Percentiles rank a stretch among this genome's conserved stretches.
phyloP scores from a whole-genome alignment of 75 land plant genomes.

The Larix kaempferi region DNA sequence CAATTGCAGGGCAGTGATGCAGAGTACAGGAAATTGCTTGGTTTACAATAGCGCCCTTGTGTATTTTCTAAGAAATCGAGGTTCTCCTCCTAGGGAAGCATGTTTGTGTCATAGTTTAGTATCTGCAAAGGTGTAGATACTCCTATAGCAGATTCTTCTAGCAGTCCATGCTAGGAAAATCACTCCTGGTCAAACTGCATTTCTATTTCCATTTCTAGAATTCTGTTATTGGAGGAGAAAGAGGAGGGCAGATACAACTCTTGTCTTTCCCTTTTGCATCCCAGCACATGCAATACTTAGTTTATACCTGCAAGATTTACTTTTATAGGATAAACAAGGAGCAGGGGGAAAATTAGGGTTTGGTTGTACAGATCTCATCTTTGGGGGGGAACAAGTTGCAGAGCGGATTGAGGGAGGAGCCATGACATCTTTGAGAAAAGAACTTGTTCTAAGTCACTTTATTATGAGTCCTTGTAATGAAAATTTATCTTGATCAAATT shows the following conservation, averaged over 20 bases:
- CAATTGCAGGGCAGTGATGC: slow-evolving; percentile 3
- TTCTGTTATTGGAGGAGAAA: background rate
- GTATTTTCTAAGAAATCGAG: background rate
- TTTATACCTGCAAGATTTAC: background rate
- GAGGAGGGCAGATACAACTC: background rate
- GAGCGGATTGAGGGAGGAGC: background rate
- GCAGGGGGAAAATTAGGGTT: background rate
- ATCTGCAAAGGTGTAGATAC: background rate
- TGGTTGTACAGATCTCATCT: background rate
- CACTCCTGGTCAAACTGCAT: background rate
- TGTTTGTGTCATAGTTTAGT: background rate
- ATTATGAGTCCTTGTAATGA: too few species aligned
- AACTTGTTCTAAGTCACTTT: too few species aligned
- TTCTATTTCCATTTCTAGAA: background rate
- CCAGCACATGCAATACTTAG: background rate
- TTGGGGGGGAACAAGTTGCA: background rate
- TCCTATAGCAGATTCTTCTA: background rate
- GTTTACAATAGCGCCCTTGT: background rate
- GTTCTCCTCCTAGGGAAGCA: background rate
- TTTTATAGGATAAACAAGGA: too few species aligned
- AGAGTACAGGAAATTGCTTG: background rate
- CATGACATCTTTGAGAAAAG: slow-evolving; percentile 46
- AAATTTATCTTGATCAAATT: too few species aligned
- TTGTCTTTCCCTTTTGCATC: background rate
- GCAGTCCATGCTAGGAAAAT: slow-evolving; percentile 6